A percentile compares a stretch with the other conserved stretches of the same genome.
phyloP scores from a whole-genome alignment of 2,329 filamentous ascomycete species.

The Furcasterigmium furcatum region DNA sequence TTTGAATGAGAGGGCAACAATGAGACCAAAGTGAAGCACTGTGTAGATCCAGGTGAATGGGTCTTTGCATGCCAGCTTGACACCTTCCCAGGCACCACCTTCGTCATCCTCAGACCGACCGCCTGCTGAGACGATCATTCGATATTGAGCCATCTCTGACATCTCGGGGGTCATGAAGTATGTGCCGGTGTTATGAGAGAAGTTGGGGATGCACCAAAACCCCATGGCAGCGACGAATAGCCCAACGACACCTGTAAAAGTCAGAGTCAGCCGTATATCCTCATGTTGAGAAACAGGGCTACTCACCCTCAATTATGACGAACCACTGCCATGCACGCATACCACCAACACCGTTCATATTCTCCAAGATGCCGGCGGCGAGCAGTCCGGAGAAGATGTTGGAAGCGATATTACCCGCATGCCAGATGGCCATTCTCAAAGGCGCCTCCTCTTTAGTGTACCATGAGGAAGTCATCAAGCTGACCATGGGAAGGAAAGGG shows the following conservation, averaged over 20 bases:
- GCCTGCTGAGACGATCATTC: no score
- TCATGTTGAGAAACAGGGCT: no score
- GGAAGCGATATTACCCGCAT: constrained; percentile 40
- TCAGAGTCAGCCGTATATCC: neutral
- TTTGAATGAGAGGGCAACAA: no score
- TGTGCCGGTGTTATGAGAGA: no score
- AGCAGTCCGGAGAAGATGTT: constrained; percentile 41
- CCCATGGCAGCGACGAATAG: constrained; percentile 24
- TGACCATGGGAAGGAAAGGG: constrained; percentile 42
- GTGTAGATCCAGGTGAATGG: no score
- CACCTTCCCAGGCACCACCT: no score
- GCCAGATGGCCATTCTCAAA: constrained; percentile 37
- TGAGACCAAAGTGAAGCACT: no score
- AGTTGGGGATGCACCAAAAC: constrained; percentile 32
- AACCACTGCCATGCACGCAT: constrained; percentile 42
- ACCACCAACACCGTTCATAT: constrained; percentile 33
- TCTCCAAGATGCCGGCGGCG: constrained; percentile 37
- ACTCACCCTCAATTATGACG: constrained; percentile 39
- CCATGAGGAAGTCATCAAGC: constrained; percentile 41
- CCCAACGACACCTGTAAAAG: constrained; percentile 22
- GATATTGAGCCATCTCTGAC: no score
- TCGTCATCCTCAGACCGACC: no score
- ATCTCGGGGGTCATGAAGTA: no score
- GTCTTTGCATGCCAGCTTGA: no score
- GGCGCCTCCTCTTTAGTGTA: constrained; percentile 39